Evolutionary conservation across 192 early-diverging fungal genomes (phyloP).

Genomic region (Phlyctochytrium arcticum): DNA sequence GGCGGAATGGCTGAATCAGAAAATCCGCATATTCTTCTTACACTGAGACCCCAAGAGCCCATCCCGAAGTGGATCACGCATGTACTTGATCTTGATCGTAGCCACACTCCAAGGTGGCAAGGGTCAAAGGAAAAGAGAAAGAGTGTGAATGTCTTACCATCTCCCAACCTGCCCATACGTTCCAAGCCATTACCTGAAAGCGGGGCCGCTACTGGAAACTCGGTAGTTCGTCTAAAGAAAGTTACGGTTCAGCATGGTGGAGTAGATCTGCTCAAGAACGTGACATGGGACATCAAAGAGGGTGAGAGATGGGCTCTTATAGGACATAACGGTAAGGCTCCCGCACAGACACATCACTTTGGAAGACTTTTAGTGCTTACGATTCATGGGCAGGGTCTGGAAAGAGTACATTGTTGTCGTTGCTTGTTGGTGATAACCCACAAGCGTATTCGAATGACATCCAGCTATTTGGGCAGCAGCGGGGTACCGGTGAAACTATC

Average conservation of each 20-base stretch:
- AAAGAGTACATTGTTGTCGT: constrained; percentile 53
- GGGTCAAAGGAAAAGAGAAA: constrained; percentile 34
- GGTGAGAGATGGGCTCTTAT: constrained; percentile 54
- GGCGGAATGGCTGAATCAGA: constrained; percentile 11
- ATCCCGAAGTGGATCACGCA: constrained; percentile 51
- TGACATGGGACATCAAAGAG: constrained; percentile 42
- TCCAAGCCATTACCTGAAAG: no score
- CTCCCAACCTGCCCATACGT: no score
- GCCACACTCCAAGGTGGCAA: constrained; percentile 29
- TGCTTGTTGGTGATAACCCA: constrained; percentile 55
- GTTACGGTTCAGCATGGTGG: constrained; percentile 42
- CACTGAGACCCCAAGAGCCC: constrained; percentile 51
- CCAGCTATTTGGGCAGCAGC: constrained; percentile 44
- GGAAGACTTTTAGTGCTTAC: neutral
- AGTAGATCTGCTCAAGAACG: constrained; percentile 36
- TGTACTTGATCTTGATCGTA: constrained; percentile 39
- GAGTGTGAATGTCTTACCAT: no score
- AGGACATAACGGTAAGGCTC: constrained; percentile 45
- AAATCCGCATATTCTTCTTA: constrained; percentile 32
- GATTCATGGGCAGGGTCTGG: constrained; percentile 38
- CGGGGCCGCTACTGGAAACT: no score
- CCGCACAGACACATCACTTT: neutral
- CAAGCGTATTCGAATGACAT: constrained; percentile 57
- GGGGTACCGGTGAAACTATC: constrained; percentile 52
- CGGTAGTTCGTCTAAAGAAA: constrained; percentile 41